A percentile compares a stretch with the other conserved stretches of the same genome.
These are phyloP conservation scores for Escallonia rubra DNA, from an alignment of 129 eudicot genomes.

Conservation along the genomic window DNA sequence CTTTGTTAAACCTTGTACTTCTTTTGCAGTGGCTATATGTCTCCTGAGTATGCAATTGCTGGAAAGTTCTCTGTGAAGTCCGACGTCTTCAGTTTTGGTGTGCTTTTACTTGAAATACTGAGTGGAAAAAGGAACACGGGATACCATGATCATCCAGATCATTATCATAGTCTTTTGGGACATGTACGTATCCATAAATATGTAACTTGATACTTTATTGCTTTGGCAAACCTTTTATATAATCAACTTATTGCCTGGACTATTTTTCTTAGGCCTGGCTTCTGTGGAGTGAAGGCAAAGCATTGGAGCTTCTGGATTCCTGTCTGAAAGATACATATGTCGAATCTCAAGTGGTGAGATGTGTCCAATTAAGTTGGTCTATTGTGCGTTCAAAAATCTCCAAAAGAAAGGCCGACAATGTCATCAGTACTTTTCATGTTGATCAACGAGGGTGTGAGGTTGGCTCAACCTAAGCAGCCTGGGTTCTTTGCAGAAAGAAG, in stretches of 20 bases:
- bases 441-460: slow-evolving; percentile 21
- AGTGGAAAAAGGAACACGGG: slow-evolving; percentile 39
- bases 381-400: slow-evolving; percentile 42
- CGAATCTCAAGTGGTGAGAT: slow-evolving; percentile 10
- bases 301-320: slow-evolving; percentile 12
- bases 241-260: neutral
- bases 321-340: neutral
- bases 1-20: neutral
- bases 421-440: slow-evolving; percentile 41
- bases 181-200: slow-evolving; percentile 24
- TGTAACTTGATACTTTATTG: too few species aligned
- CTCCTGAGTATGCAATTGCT: slow-evolving; percentile 32
- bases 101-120: slow-evolving; percentile 39
- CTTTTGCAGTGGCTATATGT: slow-evolving; percentile 20
- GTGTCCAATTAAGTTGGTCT: slow-evolving; percentile 27
- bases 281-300: slow-evolving; percentile 9
- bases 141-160: slow-evolving; percentile 35
- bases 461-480: slow-evolving; percentile 31
- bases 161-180: slow-evolving; percentile 47
- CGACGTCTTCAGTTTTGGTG: slow-evolving; percentile 34
- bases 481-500: slow-evolving; percentile 24
- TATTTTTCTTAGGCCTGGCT: slow-evolving; percentile 19
- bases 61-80: slow-evolving; percentile 26
- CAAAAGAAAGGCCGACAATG: slow-evolving; percentile 42
- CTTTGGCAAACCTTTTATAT: too few species aligned